A percentile compares a stretch with the other conserved stretches of the same genome.
Evolutionary conservation across 164 flowering plant species (phyloP).

Genomic region (Berberis thunbergii): DNA sequence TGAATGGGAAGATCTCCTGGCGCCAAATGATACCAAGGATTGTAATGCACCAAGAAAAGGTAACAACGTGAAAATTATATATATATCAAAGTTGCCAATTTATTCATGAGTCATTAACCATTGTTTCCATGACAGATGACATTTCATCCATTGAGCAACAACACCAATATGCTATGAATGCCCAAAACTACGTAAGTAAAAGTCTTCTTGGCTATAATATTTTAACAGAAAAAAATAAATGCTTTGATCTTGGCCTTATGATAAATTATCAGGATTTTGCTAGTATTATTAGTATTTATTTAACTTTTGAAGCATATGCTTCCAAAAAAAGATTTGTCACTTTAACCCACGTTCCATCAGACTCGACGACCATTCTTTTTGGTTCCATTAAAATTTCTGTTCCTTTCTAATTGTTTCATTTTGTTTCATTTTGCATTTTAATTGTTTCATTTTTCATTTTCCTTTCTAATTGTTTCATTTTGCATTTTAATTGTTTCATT

Average conservation of each 20-base stretch:
- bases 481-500: too few species aligned
- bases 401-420: too few species aligned
- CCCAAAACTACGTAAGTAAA: slow-evolving; percentile 33
- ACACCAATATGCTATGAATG: slow-evolving; percentile 16
- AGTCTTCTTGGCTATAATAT: neutral
- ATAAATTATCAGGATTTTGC: neutral
- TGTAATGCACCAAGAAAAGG: slow-evolving; percentile 31
- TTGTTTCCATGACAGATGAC: slow-evolving; percentile 24
- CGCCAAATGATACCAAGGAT: slow-evolving; percentile 27
- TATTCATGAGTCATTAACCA: slow-evolving; percentile 1
- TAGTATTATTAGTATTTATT: too few species aligned
- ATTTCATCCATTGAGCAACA: slow-evolving; percentile 22
- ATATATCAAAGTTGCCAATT: neutral
- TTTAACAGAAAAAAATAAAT: neutral
- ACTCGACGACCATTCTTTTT: too few species aligned
- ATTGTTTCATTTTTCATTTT: too few species aligned
- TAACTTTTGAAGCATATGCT: too few species aligned
- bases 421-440: too few species aligned
- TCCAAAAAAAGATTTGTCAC: too few species aligned
- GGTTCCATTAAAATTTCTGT: too few species aligned
- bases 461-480: too few species aligned
- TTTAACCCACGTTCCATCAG: too few species aligned
- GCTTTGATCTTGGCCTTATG: neutral
- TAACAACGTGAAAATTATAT: slow-evolving; percentile 14
- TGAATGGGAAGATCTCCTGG: slow-evolving; percentile 92